Evolutionary conservation across 495 filamentous ascomycete species (phyloP), one percentile per base, ranked within the genome.

Genomic region (Talaromyces nanjingensis): DNA sequence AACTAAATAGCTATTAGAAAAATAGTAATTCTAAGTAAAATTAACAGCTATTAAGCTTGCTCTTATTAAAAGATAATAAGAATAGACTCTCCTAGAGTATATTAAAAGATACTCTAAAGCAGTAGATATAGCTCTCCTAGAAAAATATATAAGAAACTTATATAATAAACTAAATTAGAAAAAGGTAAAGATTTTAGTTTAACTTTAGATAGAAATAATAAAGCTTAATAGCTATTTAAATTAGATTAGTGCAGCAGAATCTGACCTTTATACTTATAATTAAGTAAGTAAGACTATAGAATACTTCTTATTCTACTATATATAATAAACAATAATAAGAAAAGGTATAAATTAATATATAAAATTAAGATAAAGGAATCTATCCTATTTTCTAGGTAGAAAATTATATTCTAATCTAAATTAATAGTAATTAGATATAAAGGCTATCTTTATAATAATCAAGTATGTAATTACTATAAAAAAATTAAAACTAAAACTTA

Each of bases 251-350:
- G 33, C 33, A 60, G 58, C 7, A 60, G 58, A 60, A 6, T 60
- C 58, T 5, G 34, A 60, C 25, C 58, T 60, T n/a, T 60, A 34
- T 60, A 16, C 33, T 18, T 60, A 18, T 45, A 34, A 34, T 34
- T 18, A 60, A 60, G 33, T 5, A 60, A 42, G 34, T 34, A 1
- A 60, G 22, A 60, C 34, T 14, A 22, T 42, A 16, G 58, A 60
- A 60, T 34, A 60, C 33, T 60, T 60, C 25, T 45, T 60, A 60
- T 60, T 60, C n/a, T 18, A 34, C 58, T 47, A 18, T 8, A 60
- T 18, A 9, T 9, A 60, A 45, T 60, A 34, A 34, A 60, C 14
- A 60, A 12, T 6, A n/a, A 60, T 60, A n/a, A 60, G 37, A 60
- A 34, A 60, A 27, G 31, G 25, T n/a, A 60, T 60, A 34, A 60